These are phyloP conservation scores for Tuber indicum DNA, from an alignment of 495 filamentous ascomycete species.

Conservation along the genomic window DNA sequence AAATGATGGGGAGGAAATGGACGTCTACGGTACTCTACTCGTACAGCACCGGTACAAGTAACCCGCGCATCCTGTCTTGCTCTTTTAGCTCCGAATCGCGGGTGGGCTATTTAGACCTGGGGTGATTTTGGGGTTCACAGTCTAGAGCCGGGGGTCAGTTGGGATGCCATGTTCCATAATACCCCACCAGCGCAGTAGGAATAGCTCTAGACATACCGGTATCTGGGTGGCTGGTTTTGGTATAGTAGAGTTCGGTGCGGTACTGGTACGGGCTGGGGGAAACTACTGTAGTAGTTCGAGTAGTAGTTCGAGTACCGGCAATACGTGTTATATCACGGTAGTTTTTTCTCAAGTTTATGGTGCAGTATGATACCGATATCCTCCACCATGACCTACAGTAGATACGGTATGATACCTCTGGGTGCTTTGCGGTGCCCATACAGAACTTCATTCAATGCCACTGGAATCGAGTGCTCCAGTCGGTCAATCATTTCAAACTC, in stretches of 20 bases:
- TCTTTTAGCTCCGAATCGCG: neutral
- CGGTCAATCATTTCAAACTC: neutral
- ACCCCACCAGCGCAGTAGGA: neutral
- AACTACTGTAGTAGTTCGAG: neutral
- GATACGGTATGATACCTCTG: neutral
- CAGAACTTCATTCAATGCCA: neutral
- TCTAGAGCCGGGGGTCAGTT: neutral
- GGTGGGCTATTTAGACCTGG: neutral
- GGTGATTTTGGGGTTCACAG: neutral
- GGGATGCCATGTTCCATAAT: neutral
- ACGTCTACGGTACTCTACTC: too few relatives aligned
- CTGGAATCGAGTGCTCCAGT: neutral
- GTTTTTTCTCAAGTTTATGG: neutral
- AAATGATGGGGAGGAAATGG: neutral
- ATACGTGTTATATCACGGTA: neutral
- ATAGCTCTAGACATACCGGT: neutral
- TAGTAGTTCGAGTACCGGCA: neutral
- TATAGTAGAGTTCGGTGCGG: neutral
- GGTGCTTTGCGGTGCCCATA: neutral
- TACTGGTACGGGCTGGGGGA: neutral
- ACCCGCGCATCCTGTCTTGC: neutral
- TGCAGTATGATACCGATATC: neutral
- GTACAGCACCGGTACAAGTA: neutral
- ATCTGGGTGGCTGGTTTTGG: neutral
- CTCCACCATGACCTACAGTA: neutral